phyloP scores from a whole-genome alignment of 495 filamentous ascomycete species.

The Delitschia confertaspora region DNA sequence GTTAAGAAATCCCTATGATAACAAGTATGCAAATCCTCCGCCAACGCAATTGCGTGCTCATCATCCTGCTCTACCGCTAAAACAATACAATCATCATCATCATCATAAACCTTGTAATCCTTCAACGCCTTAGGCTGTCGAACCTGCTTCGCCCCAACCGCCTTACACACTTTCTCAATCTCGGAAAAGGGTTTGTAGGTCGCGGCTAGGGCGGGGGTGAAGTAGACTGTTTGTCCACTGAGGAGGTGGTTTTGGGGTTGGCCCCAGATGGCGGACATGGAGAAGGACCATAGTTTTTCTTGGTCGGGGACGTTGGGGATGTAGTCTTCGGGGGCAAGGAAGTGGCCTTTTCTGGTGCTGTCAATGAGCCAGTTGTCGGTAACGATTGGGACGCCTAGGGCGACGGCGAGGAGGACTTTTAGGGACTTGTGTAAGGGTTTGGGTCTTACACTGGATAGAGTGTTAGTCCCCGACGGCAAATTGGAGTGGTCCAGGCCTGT shows the following conservation, averaged over 20 bases:
- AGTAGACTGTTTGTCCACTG: slow-evolving; percentile 27
- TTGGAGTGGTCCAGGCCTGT: background rate
- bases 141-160: slow-evolving; percentile 26
- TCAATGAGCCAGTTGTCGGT: slow-evolving; percentile 36
- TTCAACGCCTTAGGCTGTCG: slow-evolving; percentile 10
- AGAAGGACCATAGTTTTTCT: slow-evolving; percentile 35
- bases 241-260: slow-evolving; percentile 25
- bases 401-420: slow-evolving; percentile 34
- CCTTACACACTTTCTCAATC: slow-evolving; percentile 30
- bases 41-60: slow-evolving; percentile 3
- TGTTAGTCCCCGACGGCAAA: slow-evolving; percentile 1
- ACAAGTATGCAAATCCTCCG: slow-evolving; percentile 10
- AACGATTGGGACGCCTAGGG: slow-evolving; percentile 34
- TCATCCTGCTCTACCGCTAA: slow-evolving; percentile 19
- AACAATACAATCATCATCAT: background rate
- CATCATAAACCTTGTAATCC: slow-evolving; percentile 9
- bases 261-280: slow-evolving; percentile 27
- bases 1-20: slow-evolving; percentile 24
- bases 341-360: slow-evolving; percentile 18
- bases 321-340: slow-evolving; percentile 30
- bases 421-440: slow-evolving; percentile 35
- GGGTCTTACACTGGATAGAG: slow-evolving; percentile 26
- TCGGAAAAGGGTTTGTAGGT: slow-evolving; percentile 31
- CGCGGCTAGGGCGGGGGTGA: slow-evolving; percentile 33
- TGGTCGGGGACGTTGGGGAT: slow-evolving; percentile 24